phyloP scores from a whole-genome alignment of 1,284 basidiomycete species.

The Trametes versicolor region DNA sequence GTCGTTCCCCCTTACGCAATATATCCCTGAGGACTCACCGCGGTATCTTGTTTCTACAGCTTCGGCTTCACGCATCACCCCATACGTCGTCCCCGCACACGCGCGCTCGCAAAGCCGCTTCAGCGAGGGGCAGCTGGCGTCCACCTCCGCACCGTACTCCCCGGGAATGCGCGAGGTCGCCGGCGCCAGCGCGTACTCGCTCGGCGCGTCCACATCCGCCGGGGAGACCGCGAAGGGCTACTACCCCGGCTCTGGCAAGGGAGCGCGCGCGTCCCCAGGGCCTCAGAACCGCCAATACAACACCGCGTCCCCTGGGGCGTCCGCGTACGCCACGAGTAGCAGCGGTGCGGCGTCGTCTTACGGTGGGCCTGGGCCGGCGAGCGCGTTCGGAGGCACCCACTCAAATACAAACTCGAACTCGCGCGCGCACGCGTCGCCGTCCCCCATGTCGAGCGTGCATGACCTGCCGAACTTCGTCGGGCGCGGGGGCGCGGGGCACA shows the following conservation, averaged over 20 bases:
- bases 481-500: background rate
- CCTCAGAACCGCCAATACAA: background rate
- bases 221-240: background rate
- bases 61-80: conserved; percentile 17
- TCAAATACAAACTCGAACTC: background rate
- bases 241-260: too few species aligned
- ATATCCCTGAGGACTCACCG: background rate
- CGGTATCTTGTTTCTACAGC: background rate
- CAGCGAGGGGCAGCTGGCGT: background rate
- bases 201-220: conserved; percentile 5
- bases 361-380: too few species aligned
- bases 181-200: background rate
- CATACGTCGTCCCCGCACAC: conserved; percentile 17
- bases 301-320: background rate
- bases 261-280: too few species aligned
- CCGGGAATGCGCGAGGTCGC: conserved; percentile 6
- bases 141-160: background rate
- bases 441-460: conserved; percentile 16
- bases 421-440: background rate
- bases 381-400: too few species aligned
- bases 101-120: conserved; percentile 9
- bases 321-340: background rate
- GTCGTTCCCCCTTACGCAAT: background rate
- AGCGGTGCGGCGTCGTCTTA: background rate
- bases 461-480: conserved; percentile 11